These are phyloP conservation scores for Sergeia podlipaevii DNA, from an alignment of 208 protist species.

Conservation along the genomic window DNA sequence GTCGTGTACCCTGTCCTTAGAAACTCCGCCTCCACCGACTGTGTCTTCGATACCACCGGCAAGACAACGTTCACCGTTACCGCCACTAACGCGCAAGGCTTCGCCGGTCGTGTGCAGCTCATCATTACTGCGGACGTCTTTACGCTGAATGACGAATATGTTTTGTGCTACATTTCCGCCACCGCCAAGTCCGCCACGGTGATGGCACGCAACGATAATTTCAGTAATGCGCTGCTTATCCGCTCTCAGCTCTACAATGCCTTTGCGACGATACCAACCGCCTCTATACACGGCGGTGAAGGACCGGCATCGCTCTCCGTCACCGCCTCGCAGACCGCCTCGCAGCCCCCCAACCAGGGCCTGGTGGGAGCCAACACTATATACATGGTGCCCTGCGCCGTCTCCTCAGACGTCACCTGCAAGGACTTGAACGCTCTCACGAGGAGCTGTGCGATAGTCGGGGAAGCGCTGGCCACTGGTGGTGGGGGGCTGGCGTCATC, in stretches of 20 bases:
- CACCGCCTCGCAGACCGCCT: conserved; percentile 17
- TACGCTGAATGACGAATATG: conserved; percentile 42
- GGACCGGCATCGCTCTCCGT: conserved; percentile 55
- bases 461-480: conserved; percentile 1
- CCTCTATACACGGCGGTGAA: conserved; percentile 35
- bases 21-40: conserved; percentile 11
- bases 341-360: conserved; percentile 52
- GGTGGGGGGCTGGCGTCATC: conserved; percentile 9
- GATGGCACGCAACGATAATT: conserved; percentile 15
- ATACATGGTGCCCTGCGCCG: conserved; percentile 60
- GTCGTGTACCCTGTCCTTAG: conserved; percentile 55
- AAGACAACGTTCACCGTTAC: conserved; percentile 40
- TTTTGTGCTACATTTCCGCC: conserved; percentile 66
- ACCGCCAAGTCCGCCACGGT: conserved; percentile 21
- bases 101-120: conserved; percentile 28
- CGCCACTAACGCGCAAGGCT: conserved; percentile 23
- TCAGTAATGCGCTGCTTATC: conserved; percentile 28
- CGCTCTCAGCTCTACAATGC: conserved; percentile 69
- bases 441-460: conserved; percentile 29
- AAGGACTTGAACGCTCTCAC: conserved; percentile 32
- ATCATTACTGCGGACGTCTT: conserved; percentile 43
- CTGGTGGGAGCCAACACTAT: conserved; percentile 49
- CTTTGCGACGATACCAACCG: conserved; percentile 37
- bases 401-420: conserved; percentile 25
- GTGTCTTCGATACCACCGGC: conserved; percentile 1